Base-by-base conservation (phyloP, 495 filamentous ascomycete genomes). In the Trichocladium uniseriatum region DNA sequence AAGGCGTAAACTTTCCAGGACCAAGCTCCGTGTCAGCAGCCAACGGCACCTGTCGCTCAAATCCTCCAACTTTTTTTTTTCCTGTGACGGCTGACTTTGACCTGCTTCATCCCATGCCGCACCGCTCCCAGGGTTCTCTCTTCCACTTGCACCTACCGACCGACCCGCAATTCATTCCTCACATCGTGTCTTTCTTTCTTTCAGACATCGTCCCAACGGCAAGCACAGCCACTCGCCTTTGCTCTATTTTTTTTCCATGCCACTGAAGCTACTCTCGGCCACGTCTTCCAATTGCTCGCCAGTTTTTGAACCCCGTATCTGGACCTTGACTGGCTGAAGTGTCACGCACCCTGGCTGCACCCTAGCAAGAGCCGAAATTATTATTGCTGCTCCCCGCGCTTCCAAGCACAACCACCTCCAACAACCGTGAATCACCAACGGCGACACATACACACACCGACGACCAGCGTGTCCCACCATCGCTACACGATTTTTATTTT, bases 301-400 rank as follows among this genome's bases (percentile, higher is more conserved):
- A 52, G 22, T 40, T 59, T 56, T 53, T 56, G 20, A 55, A 15
- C 38, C 50, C 9, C 14, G 40, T 43, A 35, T 36, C 45, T 16
- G 4, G 24, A 51, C 38, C 21, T 55, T 48, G 55, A 51, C 48
- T 53, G 52, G 49, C 50, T 56, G 58, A 45, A 48, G 45, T 49
- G 45, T 55, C 43, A 49, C 53, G 38, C 41, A 49, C 51, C 50
- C 40, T 6, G 28, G 46, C 48, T 38, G 57, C 44, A 58, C 57
- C 57, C 63, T 54, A 57, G 55, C 55, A 49, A 42, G 46, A 38
- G 43, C 59, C 58, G 54, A 66, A 62, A 65, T 61, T 60, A 64
- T 67, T 66, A 58, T 64, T 64, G 58, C 31, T 50, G 28, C 55
- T 63, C 57, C 62, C 56, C 62, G 55, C 59, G 59, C 57, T 55